Evolutionary conservation across 768 basidiomycete species (phyloP).

Genomic region (Rhodotorula kratochvilovae): DNA sequence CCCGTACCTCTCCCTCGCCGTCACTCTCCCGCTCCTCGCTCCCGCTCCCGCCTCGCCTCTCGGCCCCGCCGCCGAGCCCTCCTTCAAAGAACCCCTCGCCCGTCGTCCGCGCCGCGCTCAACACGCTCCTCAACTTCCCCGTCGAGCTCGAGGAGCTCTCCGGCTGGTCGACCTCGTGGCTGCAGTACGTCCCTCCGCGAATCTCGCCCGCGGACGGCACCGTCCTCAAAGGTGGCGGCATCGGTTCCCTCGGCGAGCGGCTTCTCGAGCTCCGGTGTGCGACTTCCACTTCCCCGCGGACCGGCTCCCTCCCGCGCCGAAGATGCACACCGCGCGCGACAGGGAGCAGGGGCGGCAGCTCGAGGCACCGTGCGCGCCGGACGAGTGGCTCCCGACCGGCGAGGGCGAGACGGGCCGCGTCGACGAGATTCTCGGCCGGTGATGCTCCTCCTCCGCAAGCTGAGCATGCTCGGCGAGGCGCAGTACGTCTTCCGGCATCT

Average conservation of each 20-base stretch:
- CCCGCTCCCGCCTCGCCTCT: background rate
- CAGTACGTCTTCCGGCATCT: constrained; percentile 58
- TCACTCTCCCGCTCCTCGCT: constrained; percentile 1
- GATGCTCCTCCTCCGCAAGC: constrained; percentile 61
- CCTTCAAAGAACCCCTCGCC: constrained; percentile 24
- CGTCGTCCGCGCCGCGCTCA: constrained; percentile 22
- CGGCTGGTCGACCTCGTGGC: constrained; percentile 28
- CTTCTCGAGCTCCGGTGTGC: constrained; percentile 27
- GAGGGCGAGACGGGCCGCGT: constrained; percentile 49
- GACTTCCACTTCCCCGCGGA: constrained; percentile 32
- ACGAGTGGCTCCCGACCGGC: constrained; percentile 31
- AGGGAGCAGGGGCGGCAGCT: background rate
- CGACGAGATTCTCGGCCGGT: constrained; percentile 78
- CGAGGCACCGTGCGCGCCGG: constrained; percentile 14
- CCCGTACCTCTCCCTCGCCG: constrained; percentile 27
- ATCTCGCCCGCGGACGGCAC: constrained; percentile 9
- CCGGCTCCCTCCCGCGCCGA: constrained; percentile 1
- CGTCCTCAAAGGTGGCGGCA: constrained; percentile 11
- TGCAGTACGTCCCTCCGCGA: constrained; percentile 27
- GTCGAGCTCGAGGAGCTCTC: constrained; percentile 37
- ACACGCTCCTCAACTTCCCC: constrained; percentile 37
- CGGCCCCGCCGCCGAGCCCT: background rate
- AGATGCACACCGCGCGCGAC: background rate
- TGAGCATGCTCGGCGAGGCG: constrained; percentile 63
- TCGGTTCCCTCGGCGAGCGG: constrained; percentile 32